phyloP scores from a whole-genome alignment of 2,329 filamentous ascomycete genomes.

The Microdochium trichocladiopsis region DNA sequence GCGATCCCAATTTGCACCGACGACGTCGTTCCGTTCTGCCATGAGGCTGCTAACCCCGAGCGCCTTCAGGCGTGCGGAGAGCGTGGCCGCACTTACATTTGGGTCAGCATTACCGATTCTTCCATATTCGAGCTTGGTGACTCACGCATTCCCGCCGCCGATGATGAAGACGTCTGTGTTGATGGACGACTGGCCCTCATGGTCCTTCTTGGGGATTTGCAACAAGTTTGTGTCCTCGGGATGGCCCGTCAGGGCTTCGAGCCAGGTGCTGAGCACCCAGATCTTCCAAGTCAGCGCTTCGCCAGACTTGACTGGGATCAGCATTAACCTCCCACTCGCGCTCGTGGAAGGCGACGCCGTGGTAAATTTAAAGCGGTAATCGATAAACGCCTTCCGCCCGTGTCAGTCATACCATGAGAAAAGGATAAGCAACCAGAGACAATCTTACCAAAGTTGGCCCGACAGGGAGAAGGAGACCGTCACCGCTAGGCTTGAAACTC shows the following conservation, averaged over 20 bases:
- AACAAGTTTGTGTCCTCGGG: constrained; percentile 20
- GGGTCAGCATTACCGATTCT: too few relatives aligned
- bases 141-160: constrained; percentile 25
- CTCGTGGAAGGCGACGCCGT: constrained; percentile 19
- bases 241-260: constrained; percentile 12
- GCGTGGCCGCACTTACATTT: constrained; percentile 20
- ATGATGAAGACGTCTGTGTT: constrained; percentile 25
- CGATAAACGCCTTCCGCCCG: constrained; percentile 19
- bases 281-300: constrained; percentile 20
- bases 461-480: constrained; percentile 7
- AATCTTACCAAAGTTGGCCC: constrained; percentile 6
- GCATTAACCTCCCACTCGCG: constrained; percentile 21
- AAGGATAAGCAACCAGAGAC: not conserved
- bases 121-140: too few relatives aligned
- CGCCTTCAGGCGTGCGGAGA: constrained; percentile 29
- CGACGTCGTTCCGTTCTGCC: constrained; percentile 22
- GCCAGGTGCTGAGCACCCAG: constrained; percentile 22
- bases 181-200: constrained; percentile 8
- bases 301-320: constrained; percentile 13
- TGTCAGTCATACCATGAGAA: not conserved
- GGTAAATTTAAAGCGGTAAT: constrained; percentile 20
- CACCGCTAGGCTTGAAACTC: constrained; percentile 7
- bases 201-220: constrained; percentile 6
- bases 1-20: constrained; percentile 30
- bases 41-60: constrained; percentile 25